phyloP scores from a whole-genome alignment of 352 stramenopile species.

The Phytophthora chlamydospora region DNA sequence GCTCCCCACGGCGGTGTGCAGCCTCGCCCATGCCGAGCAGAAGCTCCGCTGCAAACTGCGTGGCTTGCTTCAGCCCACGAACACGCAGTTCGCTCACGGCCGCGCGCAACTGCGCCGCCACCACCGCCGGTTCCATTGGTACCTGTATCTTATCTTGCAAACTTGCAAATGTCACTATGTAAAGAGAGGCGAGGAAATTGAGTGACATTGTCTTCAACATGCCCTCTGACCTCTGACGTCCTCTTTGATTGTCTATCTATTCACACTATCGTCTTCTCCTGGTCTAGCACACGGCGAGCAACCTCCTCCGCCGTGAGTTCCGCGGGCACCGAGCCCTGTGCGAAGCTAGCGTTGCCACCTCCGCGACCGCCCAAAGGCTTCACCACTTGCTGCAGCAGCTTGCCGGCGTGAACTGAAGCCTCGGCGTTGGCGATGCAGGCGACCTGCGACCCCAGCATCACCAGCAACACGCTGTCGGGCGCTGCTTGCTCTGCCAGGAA shows the following conservation, averaged over 20 bases:
- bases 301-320: constrained; percentile 28
- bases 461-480: constrained; percentile 46
- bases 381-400: constrained; percentile 60
- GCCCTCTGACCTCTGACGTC: background rate
- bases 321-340: constrained; percentile 54
- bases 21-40: constrained; percentile 66
- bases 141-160: constrained; percentile 7
- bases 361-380: constrained; percentile 59
- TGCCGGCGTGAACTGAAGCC: constrained; percentile 49
- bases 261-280: constrained; percentile 2
- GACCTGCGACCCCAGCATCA: constrained; percentile 57
- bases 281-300: constrained; percentile 25
- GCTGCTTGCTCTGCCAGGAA: constrained; percentile 43
- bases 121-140: constrained; percentile 16
- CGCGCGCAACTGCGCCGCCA: constrained; percentile 56
- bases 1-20: constrained; percentile 18
- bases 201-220: constrained; percentile 1
- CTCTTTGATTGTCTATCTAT: background rate
- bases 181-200: constrained; percentile 1
- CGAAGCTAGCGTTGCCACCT: constrained; percentile 65
- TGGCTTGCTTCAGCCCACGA: constrained; percentile 70
- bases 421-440: constrained; percentile 51
- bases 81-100: constrained; percentile 56
- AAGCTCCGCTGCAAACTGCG: constrained; percentile 78
- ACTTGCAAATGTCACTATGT: constrained; percentile 1